phyloP scores from a whole-genome alignment of 2,329 filamentous ascomycete species.

The Amylocarpus encephaloides region DNA sequence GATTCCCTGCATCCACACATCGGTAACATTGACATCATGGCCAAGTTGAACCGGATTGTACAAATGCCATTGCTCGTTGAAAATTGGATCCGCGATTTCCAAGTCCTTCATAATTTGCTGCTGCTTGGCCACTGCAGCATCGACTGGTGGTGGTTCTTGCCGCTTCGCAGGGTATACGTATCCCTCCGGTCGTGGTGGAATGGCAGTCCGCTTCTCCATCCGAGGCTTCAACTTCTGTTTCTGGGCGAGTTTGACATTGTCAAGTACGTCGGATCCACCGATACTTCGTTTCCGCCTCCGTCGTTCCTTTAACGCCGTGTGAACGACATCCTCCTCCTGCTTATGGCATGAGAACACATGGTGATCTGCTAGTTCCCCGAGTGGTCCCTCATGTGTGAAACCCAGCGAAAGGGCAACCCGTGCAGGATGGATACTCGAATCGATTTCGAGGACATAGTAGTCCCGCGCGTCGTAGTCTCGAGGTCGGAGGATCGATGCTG shows the following conservation, averaged over 20 bases:
- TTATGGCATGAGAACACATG: conserved; percentile 77
- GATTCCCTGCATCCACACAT: conserved; percentile 82
- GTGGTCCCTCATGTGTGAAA: conserved; percentile 70
- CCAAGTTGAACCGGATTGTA: conserved; percentile 75
- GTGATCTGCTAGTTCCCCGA: conserved; percentile 73
- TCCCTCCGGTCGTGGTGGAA: conserved; percentile 24
- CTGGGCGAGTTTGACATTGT: conserved; percentile 69
- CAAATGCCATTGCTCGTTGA: conserved; percentile 91
- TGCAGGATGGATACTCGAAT: conserved; percentile 56
- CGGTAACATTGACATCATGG: conserved; percentile 95
- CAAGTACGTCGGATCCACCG: conserved; percentile 53
- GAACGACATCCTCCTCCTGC: conserved; percentile 51
- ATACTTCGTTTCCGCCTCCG: conserved; percentile 54
- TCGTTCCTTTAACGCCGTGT: conserved; percentile 45
- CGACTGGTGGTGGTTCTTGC: conserved; percentile 14
- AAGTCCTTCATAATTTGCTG: conserved; percentile 56
- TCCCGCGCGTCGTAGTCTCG: conserved; percentile 77
- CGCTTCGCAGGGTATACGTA: conserved; percentile 16
- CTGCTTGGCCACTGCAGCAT: conserved; percentile 48
- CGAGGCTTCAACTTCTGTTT: conserved; percentile 64
- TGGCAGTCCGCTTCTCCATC: conserved; percentile 46
- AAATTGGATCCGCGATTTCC: conserved; percentile 83
- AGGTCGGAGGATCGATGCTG: conserved; percentile 42
- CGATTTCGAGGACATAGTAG: conserved; percentile 88
- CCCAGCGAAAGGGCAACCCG: conserved; percentile 68